A percentile compares a stretch with the other conserved stretches of the same genome.
phyloP scores from a whole-genome alignment of 2,329 filamentous ascomycete genomes.

The Pseudogymnoascus verrucosus region DNA sequence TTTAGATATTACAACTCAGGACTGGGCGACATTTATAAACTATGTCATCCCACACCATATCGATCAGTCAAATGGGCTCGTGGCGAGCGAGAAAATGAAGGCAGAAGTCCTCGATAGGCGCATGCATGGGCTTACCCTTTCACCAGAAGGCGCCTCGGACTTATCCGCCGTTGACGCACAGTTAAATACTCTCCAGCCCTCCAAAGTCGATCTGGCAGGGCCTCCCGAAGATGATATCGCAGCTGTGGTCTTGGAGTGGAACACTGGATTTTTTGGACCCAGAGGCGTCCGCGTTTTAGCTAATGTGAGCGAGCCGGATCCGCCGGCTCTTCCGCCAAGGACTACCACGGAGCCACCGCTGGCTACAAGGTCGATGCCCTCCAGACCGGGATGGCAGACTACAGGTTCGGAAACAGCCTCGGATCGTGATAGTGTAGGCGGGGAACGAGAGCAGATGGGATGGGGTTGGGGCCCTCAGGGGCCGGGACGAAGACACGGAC shows the following conservation, averaged over 20 bases:
- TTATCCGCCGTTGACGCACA: conserved; percentile 35
- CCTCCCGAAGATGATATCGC: conserved; percentile 25
- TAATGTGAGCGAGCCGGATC: background rate
- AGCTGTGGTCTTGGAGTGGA: conserved; percentile 45
- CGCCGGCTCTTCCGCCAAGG: conserved; percentile 13
- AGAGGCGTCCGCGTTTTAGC: conserved; percentile 37
- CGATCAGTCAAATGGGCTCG: conserved; percentile 35
- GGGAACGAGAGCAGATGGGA: background rate
- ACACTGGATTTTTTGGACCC: conserved; percentile 46
- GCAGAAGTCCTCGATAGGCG: conserved; percentile 31
- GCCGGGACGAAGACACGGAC: background rate
- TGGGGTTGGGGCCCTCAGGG: conserved; percentile 1
- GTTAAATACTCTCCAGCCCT: conserved; percentile 30
- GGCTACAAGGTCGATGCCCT: conserved; percentile 23
- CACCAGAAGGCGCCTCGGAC: conserved; percentile 18
- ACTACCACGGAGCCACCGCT: conserved; percentile 16
- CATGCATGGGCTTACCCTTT: conserved; percentile 21
- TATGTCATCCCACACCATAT: conserved; percentile 44
- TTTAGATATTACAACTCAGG: conserved; percentile 40
- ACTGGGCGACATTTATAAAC: conserved; percentile 54
- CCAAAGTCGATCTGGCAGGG: conserved; percentile 12
- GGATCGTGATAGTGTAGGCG: conserved; percentile 20
- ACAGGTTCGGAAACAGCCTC: conserved; percentile 26
- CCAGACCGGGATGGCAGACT: background rate
- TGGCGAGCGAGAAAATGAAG: conserved; percentile 42